Percentiles rank a stretch among this genome's conserved stretches.
These are phyloP conservation scores for Xylaria sp. DNA, from an alignment of 2,329 filamentous ascomycete species.

Conservation along the genomic window DNA sequence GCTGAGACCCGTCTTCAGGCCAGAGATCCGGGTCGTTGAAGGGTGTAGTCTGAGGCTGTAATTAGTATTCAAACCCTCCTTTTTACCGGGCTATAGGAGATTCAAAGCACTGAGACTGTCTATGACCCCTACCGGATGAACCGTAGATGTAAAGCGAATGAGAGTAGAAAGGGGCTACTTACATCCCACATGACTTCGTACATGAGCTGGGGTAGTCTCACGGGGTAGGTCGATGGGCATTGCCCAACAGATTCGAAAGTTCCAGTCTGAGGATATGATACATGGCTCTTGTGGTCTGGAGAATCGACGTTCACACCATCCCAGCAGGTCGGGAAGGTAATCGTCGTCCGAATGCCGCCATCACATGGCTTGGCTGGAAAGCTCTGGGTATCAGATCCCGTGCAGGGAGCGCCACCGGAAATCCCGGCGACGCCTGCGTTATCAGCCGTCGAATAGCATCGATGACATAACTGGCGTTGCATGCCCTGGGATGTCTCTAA, in stretches of 20 bases:
- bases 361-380: slow-evolving; percentile 64
- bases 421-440: slow-evolving; percentile 40
- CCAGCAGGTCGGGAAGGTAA: slow-evolving; percentile 68
- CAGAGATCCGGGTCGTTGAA: slow-evolving; percentile 48
- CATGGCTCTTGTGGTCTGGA: slow-evolving; percentile 54
- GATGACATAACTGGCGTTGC: slow-evolving; percentile 53
- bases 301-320: slow-evolving; percentile 61
- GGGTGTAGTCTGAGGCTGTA: slow-evolving; percentile 36
- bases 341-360: slow-evolving; percentile 60
- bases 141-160: background rate
- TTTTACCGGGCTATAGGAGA: background rate
- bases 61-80: slow-evolving; percentile 11
- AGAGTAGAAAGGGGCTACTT: slow-evolving; percentile 27
- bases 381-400: slow-evolving; percentile 54
- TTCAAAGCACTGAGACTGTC: background rate
- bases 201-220: slow-evolving; percentile 68
- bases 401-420: slow-evolving; percentile 50
- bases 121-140: background rate
- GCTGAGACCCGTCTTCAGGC: slow-evolving; percentile 48
- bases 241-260: slow-evolving; percentile 52
- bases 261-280: slow-evolving; percentile 55
- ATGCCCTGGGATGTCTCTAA: slow-evolving; percentile 41
- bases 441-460: slow-evolving; percentile 44
- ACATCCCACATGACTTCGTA: slow-evolving; percentile 67
- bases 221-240: slow-evolving; percentile 62